These are phyloP conservation scores for Panaeolus papilionaceus DNA, from an alignment of 768 basidiomycete species.

Conservation along the genomic window DNA sequence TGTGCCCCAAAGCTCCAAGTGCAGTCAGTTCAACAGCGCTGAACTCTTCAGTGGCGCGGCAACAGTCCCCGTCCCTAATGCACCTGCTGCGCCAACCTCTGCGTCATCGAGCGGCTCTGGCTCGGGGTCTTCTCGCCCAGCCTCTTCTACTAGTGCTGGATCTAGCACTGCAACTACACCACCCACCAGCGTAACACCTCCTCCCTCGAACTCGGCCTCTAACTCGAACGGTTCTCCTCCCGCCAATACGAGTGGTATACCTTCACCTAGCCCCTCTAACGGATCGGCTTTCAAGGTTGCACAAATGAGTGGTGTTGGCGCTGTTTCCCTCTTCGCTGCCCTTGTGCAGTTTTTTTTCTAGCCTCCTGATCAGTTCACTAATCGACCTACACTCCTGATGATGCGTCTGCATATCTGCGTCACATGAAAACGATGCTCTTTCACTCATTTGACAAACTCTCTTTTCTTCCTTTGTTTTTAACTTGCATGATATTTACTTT, in stretches of 20 bases:
- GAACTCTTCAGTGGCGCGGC: slow-evolving; percentile 34
- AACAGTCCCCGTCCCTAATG: slow-evolving; percentile 16
- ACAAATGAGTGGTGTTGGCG: neutral
- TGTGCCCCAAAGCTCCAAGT: slow-evolving; percentile 49
- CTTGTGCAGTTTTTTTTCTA: neutral
- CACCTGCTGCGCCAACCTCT: neutral
- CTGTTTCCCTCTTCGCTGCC: slow-evolving; percentile 2
- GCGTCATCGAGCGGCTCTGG: neutral
- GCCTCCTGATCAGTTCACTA: neutral
- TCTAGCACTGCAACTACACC: neutral
- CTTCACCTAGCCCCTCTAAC: neutral
- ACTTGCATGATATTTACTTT: neutral
- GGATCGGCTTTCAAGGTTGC: neutral
- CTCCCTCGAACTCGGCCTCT: neutral
- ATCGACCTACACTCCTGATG: neutral
- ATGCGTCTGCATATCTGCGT: neutral
- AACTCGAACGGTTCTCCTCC: neutral
- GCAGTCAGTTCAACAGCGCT: slow-evolving; percentile 36
- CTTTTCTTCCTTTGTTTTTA: neutral
- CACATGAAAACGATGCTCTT: neutral
- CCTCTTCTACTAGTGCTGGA: neutral
- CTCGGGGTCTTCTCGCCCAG: neutral
- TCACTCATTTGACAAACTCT: neutral
- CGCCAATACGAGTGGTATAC: neutral
- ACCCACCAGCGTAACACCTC: neutral